These are phyloP conservation scores for Taiozyma sp. DNA, from an alignment of 1,139 yeast species.

Conservation along the genomic window DNA sequence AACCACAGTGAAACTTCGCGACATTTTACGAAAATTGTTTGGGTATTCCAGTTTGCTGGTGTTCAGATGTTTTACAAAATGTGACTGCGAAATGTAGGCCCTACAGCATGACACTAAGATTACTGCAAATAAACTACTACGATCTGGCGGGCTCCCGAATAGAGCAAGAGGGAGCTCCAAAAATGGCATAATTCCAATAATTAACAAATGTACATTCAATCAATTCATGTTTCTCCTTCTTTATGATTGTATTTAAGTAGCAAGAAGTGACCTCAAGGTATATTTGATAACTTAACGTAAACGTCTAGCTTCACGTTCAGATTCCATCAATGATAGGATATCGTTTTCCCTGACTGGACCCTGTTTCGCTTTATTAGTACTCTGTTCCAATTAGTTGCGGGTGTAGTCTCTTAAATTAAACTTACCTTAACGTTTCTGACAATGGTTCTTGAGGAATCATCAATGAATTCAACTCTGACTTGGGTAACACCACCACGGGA, in stretches of 20 bases:
- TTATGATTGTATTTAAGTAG: constrained; percentile 9
- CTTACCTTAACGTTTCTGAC: constrained; percentile 88
- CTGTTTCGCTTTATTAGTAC: constrained; percentile 15
- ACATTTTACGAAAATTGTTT: not conserved
- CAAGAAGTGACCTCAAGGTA: constrained; percentile 7
- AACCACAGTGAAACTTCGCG: not conserved
- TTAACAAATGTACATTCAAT: constrained; percentile 24
- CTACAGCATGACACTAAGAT: not conserved
- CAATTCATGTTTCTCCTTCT: constrained; percentile 12
- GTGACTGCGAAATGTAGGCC: constrained; percentile 5
- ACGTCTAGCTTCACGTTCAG: constrained; percentile 95
- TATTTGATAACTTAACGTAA: constrained; percentile 37
- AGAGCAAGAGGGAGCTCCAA: not conserved
- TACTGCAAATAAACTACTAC: not conserved
- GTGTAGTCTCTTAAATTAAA: not conserved
- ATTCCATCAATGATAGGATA: constrained; percentile 98
- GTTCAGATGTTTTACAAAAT: constrained; percentile 2
- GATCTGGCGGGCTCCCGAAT: not conserved
- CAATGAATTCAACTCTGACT: constrained; percentile 99
- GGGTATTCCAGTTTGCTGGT: not conserved
- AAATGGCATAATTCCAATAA: not conserved
- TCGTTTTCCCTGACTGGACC: constrained; percentile 99
- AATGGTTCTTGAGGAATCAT: constrained; percentile 95
- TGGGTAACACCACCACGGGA: constrained; percentile 99
- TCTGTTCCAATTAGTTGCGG: not conserved